These are phyloP conservation scores for Danielozyma ontarioensis DNA, from an alignment of 805 yeast species.

Conservation along the genomic window DNA sequence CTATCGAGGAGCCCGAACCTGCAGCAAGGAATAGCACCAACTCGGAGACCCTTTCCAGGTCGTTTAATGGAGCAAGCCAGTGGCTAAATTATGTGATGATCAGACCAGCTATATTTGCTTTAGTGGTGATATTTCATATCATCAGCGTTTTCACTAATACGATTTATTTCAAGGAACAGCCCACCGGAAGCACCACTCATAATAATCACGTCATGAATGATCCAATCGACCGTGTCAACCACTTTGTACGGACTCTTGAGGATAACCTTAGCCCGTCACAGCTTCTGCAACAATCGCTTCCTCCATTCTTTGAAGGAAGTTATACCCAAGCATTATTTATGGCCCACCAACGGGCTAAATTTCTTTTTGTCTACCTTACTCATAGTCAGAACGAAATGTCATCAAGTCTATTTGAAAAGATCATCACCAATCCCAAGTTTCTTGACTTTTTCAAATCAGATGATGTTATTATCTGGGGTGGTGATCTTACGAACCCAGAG, in stretches of 20 bases:
- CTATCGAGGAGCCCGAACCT: background rate
- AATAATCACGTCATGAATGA: conserved; percentile 26
- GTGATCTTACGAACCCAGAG: conserved; percentile 75
- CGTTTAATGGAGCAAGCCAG: background rate
- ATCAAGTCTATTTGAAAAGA: conserved; percentile 44
- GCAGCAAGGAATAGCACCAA: background rate
- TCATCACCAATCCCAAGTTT: conserved; percentile 50
- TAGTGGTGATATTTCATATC: background rate
- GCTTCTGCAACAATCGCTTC: conserved; percentile 13
- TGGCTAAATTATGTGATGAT: conserved; percentile 1
- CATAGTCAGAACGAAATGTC: conserved; percentile 67
- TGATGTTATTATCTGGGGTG: conserved; percentile 78
- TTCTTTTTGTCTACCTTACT: conserved; percentile 68
- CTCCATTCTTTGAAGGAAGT: conserved; percentile 63
- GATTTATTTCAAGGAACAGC: conserved; percentile 5
- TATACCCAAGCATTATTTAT: conserved; percentile 73
- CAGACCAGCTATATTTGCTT: conserved; percentile 2
- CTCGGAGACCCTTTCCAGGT: background rate
- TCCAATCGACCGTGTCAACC: conserved; percentile 49
- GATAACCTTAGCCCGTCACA: conserved; percentile 32
- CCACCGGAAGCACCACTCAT: conserved; percentile 7
- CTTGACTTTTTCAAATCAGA: conserved; percentile 37
- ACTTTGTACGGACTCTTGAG: conserved; percentile 48
- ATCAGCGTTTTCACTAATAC: conserved; percentile 1
- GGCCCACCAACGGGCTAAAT: conserved; percentile 66